Conservation (phyloP, 805 yeast genomes). For the Metschnikowia anglica region DNA sequence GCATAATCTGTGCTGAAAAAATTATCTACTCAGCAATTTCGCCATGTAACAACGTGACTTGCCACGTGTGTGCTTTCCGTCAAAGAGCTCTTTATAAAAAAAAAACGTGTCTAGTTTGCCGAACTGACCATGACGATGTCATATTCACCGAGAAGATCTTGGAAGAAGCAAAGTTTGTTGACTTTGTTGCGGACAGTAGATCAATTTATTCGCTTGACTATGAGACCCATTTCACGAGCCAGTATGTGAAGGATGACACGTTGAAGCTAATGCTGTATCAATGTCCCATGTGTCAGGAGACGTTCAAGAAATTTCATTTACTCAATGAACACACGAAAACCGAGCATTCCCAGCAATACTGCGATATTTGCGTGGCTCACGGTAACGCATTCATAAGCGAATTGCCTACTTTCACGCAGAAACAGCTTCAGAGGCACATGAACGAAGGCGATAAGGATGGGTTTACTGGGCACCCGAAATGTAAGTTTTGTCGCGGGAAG, state of each 20-base stretch:
- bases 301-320: constrained; percentile 51
- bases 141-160: constrained; percentile 53
- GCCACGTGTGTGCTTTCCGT: constrained; percentile 79
- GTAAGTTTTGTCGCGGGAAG: constrained; percentile 72
- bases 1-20: constrained; percentile 83
- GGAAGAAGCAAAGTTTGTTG: constrained; percentile 33
- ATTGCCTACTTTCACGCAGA: constrained; percentile 56
- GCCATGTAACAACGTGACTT: constrained; percentile 81
- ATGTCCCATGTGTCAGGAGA: constrained; percentile 54
- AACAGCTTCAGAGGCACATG: constrained; percentile 69
- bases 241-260: constrained; percentile 48
- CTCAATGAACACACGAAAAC: constrained; percentile 63
- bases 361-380: constrained; percentile 74
- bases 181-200: constrained; percentile 33
- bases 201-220: constrained; percentile 42
- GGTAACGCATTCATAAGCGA: constrained; percentile 79
- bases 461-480: constrained; percentile 84
- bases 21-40: constrained; percentile 65
- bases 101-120: constrained; percentile 77
- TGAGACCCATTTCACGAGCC: constrained; percentile 60
- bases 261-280: constrained; percentile 49
- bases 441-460: constrained; percentile 70
- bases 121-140: constrained; percentile 61
- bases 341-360: constrained; percentile 63
- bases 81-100: constrained; percentile 79